Conservation (phyloP, 257 asterid species). For the Paulownia fortunei region DNA sequence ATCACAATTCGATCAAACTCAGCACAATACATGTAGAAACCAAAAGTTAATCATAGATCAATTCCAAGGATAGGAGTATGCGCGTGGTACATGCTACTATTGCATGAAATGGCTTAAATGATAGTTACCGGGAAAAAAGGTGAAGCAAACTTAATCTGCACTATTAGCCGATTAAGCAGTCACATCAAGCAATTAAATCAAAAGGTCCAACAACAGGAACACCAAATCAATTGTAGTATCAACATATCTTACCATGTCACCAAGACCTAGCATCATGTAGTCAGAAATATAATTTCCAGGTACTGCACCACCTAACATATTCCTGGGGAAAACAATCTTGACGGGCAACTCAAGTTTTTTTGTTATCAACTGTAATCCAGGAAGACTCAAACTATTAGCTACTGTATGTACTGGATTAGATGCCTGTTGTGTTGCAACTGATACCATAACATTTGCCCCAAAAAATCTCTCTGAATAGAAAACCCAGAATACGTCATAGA, state of each 20-base stretch:
- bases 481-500: slow-evolving; percentile 96
- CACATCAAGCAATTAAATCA: slow-evolving; percentile 3
- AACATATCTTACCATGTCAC: slow-evolving; percentile 77
- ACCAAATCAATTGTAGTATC: not conserved
- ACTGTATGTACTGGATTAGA: slow-evolving; percentile 93
- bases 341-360: slow-evolving; percentile 93
- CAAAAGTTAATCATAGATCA: not conserved
- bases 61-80: not conserved
- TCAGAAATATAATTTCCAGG: slow-evolving; percentile 72
- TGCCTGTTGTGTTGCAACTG: slow-evolving; percentile 94
- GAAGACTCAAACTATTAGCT: slow-evolving; percentile 89
- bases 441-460: slow-evolving; percentile 96
- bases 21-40: not conserved
- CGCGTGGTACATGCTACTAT: not conserved
- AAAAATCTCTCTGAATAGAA: slow-evolving; percentile 92
- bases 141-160: not conserved
- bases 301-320: slow-evolving; percentile 72
- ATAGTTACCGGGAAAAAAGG: not conserved
- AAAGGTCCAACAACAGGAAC: not conserved
- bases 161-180: not conserved
- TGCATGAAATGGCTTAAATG: not conserved
- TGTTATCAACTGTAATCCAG: slow-evolving; percentile 85
- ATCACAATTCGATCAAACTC: not conserved
- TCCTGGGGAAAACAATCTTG: slow-evolving; percentile 94
- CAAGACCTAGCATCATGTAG: slow-evolving; percentile 95